phyloP scores from a whole-genome alignment of 306 rosid species.

The Carpinus viminea region DNA sequence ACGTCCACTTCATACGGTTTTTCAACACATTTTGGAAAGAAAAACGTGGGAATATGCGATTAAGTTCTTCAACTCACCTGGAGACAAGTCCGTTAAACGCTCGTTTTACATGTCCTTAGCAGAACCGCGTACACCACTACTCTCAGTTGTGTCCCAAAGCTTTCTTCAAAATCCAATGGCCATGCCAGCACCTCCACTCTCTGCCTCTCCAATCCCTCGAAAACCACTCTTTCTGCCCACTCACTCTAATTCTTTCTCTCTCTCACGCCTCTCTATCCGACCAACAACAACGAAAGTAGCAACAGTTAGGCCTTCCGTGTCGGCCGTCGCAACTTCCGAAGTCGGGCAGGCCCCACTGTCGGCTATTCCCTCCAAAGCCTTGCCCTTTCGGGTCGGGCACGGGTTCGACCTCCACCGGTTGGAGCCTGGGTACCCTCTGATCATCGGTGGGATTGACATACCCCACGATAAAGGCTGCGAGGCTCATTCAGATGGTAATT shows the following conservation, averaged over 20 bases:
- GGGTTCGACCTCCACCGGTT: constrained; percentile 94
- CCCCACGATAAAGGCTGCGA: constrained; percentile 98
- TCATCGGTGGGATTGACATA: constrained; percentile 85
- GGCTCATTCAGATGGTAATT: constrained; percentile 93
- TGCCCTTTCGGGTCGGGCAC: constrained; percentile 91
- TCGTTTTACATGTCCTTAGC: neutral
- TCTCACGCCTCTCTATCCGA: constrained; percentile 32
- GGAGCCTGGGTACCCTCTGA: constrained; percentile 90
- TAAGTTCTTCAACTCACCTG: neutral
- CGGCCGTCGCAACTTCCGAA: constrained; percentile 43
- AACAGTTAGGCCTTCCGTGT: constrained; percentile 17
- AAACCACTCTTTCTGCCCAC: constrained; percentile 19
- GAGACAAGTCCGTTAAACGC: neutral
- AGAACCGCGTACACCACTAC: neutral
- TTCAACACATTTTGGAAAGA: too few species aligned
- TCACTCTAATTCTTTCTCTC: constrained; percentile 35
- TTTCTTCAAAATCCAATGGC: constrained; percentile 15
- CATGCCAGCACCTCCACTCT: constrained; percentile 45
- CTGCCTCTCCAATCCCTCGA: constrained; percentile 32
- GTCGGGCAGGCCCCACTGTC: constrained; percentile 34
- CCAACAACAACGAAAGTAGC: neutral
- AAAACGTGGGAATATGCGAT: neutral
- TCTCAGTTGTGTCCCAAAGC: neutral
- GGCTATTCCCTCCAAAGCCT: constrained; percentile 46
- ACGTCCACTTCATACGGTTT: too few species aligned